phyloP scores from a whole-genome alignment of 2,329 filamentous ascomycete genomes.

The Sphaerulina musiva region DNA sequence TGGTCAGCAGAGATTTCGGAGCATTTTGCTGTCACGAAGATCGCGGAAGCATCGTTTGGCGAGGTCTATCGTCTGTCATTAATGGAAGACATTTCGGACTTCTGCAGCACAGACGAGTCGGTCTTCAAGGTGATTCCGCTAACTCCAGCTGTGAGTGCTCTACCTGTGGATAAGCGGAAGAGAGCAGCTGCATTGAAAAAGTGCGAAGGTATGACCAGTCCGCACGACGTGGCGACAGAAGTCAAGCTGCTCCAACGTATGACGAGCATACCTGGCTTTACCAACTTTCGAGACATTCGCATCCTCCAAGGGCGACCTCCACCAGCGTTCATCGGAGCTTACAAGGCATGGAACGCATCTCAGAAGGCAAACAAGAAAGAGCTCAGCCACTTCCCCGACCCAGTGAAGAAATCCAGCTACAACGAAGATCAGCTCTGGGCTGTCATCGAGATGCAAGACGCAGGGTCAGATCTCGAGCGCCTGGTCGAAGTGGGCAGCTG shows the following conservation, averaged over 20 bases:
- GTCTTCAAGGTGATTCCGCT: slow-evolving; percentile 45
- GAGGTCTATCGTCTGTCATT: slow-evolving; percentile 56
- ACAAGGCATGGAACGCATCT: slow-evolving; percentile 40
- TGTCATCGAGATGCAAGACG: slow-evolving; percentile 60
- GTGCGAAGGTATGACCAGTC: slow-evolving; percentile 40
- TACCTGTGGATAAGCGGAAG: slow-evolving; percentile 44
- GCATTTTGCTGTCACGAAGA: slow-evolving; percentile 50
- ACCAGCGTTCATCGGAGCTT: slow-evolving; percentile 43
- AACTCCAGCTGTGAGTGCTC: slow-evolving; percentile 35
- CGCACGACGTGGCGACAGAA: slow-evolving; percentile 42
- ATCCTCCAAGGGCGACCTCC: slow-evolving; percentile 54
- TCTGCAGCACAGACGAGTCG: slow-evolving; percentile 36
- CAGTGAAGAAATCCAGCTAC: slow-evolving; percentile 48
- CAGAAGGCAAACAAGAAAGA: slow-evolving; percentile 37
- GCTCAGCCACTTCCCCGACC: slow-evolving; percentile 50
- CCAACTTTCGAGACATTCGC: slow-evolving; percentile 53
- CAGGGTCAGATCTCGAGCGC: slow-evolving; percentile 51
- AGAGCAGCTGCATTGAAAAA: slow-evolving; percentile 41
- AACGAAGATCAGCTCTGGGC: slow-evolving; percentile 55
- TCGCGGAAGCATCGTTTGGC: slow-evolving; percentile 60
- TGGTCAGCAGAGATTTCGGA: slow-evolving; percentile 39
- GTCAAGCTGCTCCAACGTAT: slow-evolving; percentile 52
- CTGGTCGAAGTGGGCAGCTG: slow-evolving; percentile 32
- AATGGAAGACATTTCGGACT: slow-evolving; percentile 23
- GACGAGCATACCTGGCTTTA: slow-evolving; percentile 56